These are phyloP conservation scores for Hemileia vastatrix DNA, from an alignment of 1,284 basidiomycete species.

Conservation along the genomic window DNA sequence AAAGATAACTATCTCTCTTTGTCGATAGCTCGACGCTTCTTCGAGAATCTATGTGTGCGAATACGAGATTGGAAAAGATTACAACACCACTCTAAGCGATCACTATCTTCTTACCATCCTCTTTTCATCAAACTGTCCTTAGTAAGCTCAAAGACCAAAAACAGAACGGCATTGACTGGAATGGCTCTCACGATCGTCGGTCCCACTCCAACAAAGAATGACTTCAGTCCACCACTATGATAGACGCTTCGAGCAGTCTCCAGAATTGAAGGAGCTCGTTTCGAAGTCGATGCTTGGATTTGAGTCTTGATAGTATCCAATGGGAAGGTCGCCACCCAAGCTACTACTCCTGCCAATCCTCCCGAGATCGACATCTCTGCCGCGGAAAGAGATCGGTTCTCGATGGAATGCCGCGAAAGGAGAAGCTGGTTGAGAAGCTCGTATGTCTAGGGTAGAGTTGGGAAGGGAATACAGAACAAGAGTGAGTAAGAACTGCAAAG, in stretches of 20 bases:
- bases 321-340: slow-evolving; percentile 38
- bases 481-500: background rate
- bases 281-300: slow-evolving; percentile 28
- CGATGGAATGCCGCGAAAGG: background rate
- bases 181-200: slow-evolving; percentile 35
- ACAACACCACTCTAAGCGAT: no score
- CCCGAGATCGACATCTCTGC: slow-evolving; percentile 34
- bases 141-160: slow-evolving; percentile 29
- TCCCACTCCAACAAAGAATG: slow-evolving; percentile 34
- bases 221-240: slow-evolving; percentile 27
- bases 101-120: slow-evolving; percentile 4
- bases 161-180: slow-evolving; percentile 35
- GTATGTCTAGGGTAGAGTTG: slow-evolving; percentile 22
- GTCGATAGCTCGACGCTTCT: no score
- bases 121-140: slow-evolving; percentile 24
- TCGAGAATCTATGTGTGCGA: no score
- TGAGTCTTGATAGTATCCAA: slow-evolving; percentile 38
- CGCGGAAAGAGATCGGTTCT: slow-evolving; percentile 19
- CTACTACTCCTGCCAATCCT: slow-evolving; percentile 34
- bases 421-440: slow-evolving; percentile 31
- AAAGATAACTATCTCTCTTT: no score
- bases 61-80: no score
- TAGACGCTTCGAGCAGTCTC: background rate
- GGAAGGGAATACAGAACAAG: background rate
- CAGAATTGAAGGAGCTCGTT: background rate